Base-by-base conservation (phyloP, 1,284 basidiomycete genomes). In the Peniophora sp. region DNA sequence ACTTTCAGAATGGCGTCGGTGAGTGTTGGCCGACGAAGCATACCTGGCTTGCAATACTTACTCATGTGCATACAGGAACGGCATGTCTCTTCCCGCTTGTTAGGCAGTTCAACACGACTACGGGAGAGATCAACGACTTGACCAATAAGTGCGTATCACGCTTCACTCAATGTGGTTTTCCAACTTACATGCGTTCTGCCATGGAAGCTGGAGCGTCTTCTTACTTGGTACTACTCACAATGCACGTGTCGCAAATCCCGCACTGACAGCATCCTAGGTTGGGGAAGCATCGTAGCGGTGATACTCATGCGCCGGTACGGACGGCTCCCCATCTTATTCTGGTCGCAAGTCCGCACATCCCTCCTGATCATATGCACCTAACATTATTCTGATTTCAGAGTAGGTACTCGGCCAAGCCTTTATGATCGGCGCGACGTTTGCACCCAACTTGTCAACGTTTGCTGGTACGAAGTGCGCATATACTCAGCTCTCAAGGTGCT, bases 1-100 rank as follows among this genome's bases (percentile, higher is more conserved):
- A 85, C 58, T 85, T 85, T 55, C 79, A 82, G 56, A 83, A 81
- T 14, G 81, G 78, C 0, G 81, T 83, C 53, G 81, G 82, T 80
- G 19, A 8, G 16, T 41, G 38, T 41, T 41, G 5, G 6, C 19
- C 8, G 16, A 17, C 19, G 6, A 8, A 8, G n/a, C 6, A 5
- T n/a, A 8, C 5, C n/a, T n/a, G 8, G 38, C 8, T 20, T 20
- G 8, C 5, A 20, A 41, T 16, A 32, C 38, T n/a, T 6, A n/a
- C 16, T 6, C 38, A 20, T 16, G 14, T 9, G 44, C 3, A 20
- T n/a, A n/a, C 47, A 79, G 78, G 78, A 55, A 82, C 83, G 55
- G 77, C 80, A 11, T 63, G 68, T 3, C 74, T 86, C 32, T 86
- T 85, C 58, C 70, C 73, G 3, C 67, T 87, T 12, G 82, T 82